Conservation (phyloP, 139 green algal genomes). For the Volvox reticuliferus region DNA sequence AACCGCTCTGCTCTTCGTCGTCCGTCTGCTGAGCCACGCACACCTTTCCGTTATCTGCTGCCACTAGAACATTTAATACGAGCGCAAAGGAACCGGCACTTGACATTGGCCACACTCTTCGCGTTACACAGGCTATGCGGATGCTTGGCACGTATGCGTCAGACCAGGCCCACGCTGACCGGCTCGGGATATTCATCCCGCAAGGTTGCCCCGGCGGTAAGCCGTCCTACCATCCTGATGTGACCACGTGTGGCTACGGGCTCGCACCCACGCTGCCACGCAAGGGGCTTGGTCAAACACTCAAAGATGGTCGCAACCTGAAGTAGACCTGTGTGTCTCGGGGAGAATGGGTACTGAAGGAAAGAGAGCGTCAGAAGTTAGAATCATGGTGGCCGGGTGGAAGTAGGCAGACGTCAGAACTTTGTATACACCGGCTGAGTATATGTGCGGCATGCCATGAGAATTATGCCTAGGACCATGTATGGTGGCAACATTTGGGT, state of each 20-base stretch:
- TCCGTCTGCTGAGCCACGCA: neutral
- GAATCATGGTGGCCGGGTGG: too few relatives aligned
- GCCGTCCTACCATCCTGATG: slow-evolving; percentile 38
- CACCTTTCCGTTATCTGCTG: too few relatives aligned
- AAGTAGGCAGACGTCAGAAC: too few relatives aligned
- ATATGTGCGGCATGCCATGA: too few relatives aligned
- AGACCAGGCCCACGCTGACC: slow-evolving; percentile 32
- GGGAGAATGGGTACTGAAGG: too few relatives aligned
- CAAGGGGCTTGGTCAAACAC: neutral
- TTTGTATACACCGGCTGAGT: too few relatives aligned
- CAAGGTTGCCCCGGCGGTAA: slow-evolving; percentile 29
- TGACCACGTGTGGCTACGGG: slow-evolving; percentile 20
- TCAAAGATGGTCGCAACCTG: slow-evolving; percentile 34
- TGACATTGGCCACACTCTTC: too few relatives aligned
- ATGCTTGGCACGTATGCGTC: slow-evolving; percentile 56
- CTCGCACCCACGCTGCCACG: slow-evolving; percentile 31
- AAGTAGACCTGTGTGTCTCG: slow-evolving; percentile 10
- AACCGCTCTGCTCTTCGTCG: neutral
- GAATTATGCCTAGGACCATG: too few relatives aligned
- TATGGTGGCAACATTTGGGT: too few relatives aligned
- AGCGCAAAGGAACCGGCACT: too few relatives aligned
- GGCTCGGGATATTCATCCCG: slow-evolving; percentile 25
- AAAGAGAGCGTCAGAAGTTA: too few relatives aligned
- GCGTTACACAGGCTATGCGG: slow-evolving; percentile 49
- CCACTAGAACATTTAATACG: too few relatives aligned